phyloP scores from a whole-genome alignment of 2,329 filamentous ascomycete species.

The Pestalotiopsis sp. region DNA sequence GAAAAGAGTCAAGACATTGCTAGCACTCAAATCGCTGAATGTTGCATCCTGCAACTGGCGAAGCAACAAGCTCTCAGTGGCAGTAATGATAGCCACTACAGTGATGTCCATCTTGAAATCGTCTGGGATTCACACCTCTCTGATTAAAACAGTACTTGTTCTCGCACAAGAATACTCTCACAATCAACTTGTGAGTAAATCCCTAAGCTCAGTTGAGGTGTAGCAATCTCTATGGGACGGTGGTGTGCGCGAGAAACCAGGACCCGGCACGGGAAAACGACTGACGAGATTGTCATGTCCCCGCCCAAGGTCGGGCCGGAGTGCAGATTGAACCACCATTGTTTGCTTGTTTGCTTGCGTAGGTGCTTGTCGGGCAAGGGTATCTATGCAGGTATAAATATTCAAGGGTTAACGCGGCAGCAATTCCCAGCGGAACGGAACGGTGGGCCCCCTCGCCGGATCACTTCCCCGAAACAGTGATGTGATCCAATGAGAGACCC shows the following conservation, averaged over 20 bases:
- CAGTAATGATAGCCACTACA: background rate
- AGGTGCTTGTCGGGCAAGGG: too few relatives aligned
- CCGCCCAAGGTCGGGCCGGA: too few relatives aligned
- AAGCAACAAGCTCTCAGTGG: background rate
- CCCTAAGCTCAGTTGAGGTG: too few relatives aligned
- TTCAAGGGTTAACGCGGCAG: background rate
- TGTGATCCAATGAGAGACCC: background rate
- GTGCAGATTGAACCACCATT: too few relatives aligned
- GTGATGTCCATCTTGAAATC: background rate
- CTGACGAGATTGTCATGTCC: too few relatives aligned
- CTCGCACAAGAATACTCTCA: background rate
- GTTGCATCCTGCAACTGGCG: background rate
- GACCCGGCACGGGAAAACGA: too few relatives aligned
- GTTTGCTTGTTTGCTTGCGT: too few relatives aligned
- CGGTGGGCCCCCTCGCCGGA: background rate
- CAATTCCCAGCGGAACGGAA: background rate
- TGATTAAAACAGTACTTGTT: background rate
- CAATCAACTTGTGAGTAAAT: too few relatives aligned
- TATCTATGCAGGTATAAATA: too few relatives aligned
- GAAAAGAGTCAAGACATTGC: conserved; percentile 10
- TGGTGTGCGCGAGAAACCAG: too few relatives aligned
- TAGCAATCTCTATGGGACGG: too few relatives aligned
- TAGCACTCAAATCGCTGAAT: background rate
- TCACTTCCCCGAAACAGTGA: too few relatives aligned
- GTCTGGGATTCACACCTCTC: background rate